These are phyloP conservation scores for Pseudozyma hubeiensis DNA, from an alignment of 1,284 basidiomycete genomes.

Conservation along the genomic window DNA sequence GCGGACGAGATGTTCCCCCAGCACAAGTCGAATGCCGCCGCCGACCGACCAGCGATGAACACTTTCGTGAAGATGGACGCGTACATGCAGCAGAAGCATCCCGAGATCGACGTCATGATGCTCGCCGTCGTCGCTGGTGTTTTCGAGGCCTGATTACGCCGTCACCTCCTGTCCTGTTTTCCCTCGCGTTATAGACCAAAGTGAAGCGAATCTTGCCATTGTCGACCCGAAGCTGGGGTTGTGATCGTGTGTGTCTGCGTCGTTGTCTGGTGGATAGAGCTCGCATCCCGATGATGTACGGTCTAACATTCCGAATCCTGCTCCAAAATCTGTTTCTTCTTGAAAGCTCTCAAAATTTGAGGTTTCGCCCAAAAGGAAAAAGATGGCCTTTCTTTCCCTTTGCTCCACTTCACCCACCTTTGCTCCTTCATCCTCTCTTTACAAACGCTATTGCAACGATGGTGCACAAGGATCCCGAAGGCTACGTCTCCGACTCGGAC, in stretches of 20 bases:
- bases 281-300: too few species aligned
- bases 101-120: conserved; percentile 67
- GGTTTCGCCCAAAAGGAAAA: neutral
- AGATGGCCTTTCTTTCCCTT: conserved; percentile 10
- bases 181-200: too few species aligned
- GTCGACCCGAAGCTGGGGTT: too few species aligned
- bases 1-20: conserved; percentile 62
- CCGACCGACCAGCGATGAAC: conserved; percentile 43
- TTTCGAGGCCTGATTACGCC: conserved; percentile 27
- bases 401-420: neutral
- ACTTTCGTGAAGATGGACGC: conserved; percentile 57
- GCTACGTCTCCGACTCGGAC: conserved; percentile 24
- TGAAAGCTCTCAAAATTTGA: neutral
- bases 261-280: too few species aligned
- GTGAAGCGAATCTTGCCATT: too few species aligned
- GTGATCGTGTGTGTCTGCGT: too few species aligned
- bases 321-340: neutral
- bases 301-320: neutral
- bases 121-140: conserved; percentile 62
- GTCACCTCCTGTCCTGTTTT: neutral
- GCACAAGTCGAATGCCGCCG: conserved; percentile 30
- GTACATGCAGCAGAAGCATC: conserved; percentile 50
- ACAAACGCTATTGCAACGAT: conserved; percentile 2
- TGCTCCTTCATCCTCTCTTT: neutral
- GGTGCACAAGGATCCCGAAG: conserved; percentile 43